Conservation (phyloP, 768 basidiomycete species). For the Pisolithus microcarpus region DNA sequence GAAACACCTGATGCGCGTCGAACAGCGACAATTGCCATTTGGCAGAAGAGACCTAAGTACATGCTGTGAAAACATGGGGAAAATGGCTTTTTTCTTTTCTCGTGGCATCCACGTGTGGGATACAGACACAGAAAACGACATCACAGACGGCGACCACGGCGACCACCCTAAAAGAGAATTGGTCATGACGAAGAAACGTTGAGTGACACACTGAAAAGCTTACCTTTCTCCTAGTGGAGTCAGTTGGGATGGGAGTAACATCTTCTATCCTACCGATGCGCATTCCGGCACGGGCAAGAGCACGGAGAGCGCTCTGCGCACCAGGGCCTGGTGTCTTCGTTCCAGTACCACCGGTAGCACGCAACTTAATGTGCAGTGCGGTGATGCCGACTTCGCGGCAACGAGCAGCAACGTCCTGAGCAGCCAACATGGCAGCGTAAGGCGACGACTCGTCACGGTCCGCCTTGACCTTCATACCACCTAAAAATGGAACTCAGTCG, state of each 20-base stretch:
- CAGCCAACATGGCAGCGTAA: conserved; percentile 96
- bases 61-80: conserved; percentile 23
- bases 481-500: conserved; percentile 29
- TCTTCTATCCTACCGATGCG: conserved; percentile 97
- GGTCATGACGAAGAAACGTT: conserved; percentile 2
- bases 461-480: conserved; percentile 99
- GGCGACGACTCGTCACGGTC: conserved; percentile 99
- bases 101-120: conserved; percentile 6
- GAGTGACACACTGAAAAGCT: not conserved
- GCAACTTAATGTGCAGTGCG: conserved; percentile 97
- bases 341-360: conserved; percentile 96
- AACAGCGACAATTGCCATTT: conserved; percentile 66
- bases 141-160: conserved; percentile 94
- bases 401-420: conserved; percentile 91
- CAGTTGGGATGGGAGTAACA: conserved; percentile 94
- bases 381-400: conserved; percentile 99
- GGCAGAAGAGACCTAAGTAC: conserved; percentile 27
- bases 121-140: conserved; percentile 11
- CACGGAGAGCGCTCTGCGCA: conserved; percentile 96
- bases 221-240: conserved; percentile 96
- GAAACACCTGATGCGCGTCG: conserved; percentile 74
- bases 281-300: conserved; percentile 97
- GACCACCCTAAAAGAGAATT: conserved; percentile 70
- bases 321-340: conserved; percentile 99
- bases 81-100: conserved; percentile 16